Conservation (phyloP, 2,329 filamentous ascomycete genomes). For the Chaetomiaceae sp. region DNA sequence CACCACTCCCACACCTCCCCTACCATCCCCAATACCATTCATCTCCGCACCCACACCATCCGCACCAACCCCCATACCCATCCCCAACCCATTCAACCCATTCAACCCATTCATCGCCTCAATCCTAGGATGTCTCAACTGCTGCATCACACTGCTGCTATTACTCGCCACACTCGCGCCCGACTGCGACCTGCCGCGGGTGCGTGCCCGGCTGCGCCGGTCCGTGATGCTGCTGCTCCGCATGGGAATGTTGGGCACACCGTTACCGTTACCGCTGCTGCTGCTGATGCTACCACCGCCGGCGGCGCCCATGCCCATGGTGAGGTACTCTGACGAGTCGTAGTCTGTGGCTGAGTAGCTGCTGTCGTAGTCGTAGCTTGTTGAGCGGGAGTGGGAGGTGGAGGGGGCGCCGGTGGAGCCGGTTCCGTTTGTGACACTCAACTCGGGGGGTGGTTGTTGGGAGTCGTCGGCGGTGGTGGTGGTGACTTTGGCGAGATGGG, state of each 20-base stretch:
- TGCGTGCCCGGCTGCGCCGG: slow-evolving; percentile 13
- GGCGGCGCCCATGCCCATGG: no score
- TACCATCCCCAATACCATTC: neutral
- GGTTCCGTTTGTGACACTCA: slow-evolving; percentile 18
- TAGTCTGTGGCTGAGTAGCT: slow-evolving; percentile 28
- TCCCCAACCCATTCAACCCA: no score
- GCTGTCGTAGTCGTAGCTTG: slow-evolving; percentile 30
- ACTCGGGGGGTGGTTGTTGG: neutral
- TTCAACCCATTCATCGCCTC: slow-evolving; percentile 9
- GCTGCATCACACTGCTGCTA: neutral
- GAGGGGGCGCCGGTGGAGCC: slow-evolving; percentile 27
- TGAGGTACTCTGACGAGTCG: slow-evolving; percentile 27
- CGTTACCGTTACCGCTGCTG: no score
- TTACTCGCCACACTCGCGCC: slow-evolving; percentile 13
- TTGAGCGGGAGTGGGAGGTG: slow-evolving; percentile 23
- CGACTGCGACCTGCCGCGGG: slow-evolving; percentile 9
- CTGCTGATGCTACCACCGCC: no score
- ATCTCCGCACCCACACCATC: no score
- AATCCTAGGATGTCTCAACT: slow-evolving; percentile 17
- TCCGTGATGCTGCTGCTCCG: slow-evolving; percentile 14
- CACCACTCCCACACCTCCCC: slow-evolving; percentile 9
- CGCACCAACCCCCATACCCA: neutral
- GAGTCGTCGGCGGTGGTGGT: neutral
- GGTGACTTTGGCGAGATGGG: slow-evolving; percentile 30
- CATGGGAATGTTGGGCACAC: no score